Conservation (phyloP, 2,329 filamentous ascomycete species). For the Pseudohalonectria lignicola region DNA sequence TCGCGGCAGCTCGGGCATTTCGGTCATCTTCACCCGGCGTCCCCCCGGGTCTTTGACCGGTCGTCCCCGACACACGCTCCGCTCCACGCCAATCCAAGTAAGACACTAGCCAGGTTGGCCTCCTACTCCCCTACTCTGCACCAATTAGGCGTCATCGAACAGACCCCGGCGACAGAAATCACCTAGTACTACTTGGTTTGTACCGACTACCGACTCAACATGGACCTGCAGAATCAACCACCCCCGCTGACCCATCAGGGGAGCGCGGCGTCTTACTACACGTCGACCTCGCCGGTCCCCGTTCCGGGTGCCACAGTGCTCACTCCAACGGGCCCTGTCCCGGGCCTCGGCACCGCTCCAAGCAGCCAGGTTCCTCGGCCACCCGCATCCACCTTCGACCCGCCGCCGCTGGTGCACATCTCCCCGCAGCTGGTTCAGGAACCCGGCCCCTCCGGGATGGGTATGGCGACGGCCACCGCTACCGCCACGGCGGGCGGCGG, state of each 20-base stretch:
- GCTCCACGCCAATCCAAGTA: not conserved
- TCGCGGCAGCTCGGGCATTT: too few relatives aligned
- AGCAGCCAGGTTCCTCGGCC: not conserved
- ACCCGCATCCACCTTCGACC: not conserved
- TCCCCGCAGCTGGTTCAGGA: not conserved
- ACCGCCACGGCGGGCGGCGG: not conserved
- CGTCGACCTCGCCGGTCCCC: not conserved
- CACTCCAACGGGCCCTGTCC: not conserved
- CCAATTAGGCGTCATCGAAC: too few relatives aligned
- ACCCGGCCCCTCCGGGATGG: not conserved
- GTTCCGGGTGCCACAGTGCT: not conserved
- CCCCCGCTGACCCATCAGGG: not conserved
- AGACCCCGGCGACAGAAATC: too few relatives aligned
- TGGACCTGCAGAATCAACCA: not conserved
- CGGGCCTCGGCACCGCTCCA: not conserved
- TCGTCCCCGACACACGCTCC: too few relatives aligned
- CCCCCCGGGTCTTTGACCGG: too few relatives aligned
- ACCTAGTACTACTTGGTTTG: not conserved
- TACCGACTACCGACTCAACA: not conserved
- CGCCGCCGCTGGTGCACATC: constrained; percentile 1
- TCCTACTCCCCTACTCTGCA: too few relatives aligned
- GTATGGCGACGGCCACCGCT: not conserved
- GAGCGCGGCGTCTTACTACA: constrained; percentile 1
- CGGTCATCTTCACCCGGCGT: too few relatives aligned
- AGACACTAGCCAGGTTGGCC: not conserved